Base-by-base conservation (phyloP, 2,329 filamentous ascomycete species). In the Talaromyces marneffei region DNA sequence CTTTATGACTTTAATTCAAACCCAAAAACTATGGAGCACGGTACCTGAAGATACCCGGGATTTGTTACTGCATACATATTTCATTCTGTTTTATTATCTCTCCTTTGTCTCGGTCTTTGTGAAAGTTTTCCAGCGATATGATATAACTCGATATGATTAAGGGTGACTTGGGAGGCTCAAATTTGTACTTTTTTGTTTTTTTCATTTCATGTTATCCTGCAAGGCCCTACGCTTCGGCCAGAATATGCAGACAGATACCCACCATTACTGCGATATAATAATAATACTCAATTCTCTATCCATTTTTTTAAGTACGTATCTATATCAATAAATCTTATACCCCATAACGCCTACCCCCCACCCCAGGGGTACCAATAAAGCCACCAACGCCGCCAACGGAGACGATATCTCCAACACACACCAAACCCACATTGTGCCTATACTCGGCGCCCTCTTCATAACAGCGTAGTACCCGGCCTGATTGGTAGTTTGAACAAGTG, bases 341-440 rank as follows among this genome's bases (percentile, higher is more conserved):
- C 61, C 61, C 57, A 57, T 60, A 52, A 56, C 23, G 10, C 39
- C 46, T 12, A 75, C 66, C 4, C 81, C 74, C 73, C 81, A 87
- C 1, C 69, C 73, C 57, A 80, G 67, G 14, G 85, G 81, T n/a
- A 77, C 72, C 42, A 77, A 60, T 23, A 84, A 74, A 48, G 82
- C 85, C 46, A 59, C 31, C n/a, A 77, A 69, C 25, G 87, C 77
- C 0, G 89, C 90, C 69, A 84, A 86, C 0, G 80, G 70, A 42
- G 96, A 78, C 60, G 91, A 83, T 76, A 97, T 83, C 78, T 99
- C 94, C 52, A 97, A 82, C 23, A 97, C 87, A 33, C 89, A 86
- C 92, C 93, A 97, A 4, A 97, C 83, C 92, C 93, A 97, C 18
- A 97, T 74, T 42, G 90, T 93, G 0, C 91, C 94, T 14, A 97